Conservation (phyloP, 768 basidiomycete species). For the Pisolithus microcarpus region DNA sequence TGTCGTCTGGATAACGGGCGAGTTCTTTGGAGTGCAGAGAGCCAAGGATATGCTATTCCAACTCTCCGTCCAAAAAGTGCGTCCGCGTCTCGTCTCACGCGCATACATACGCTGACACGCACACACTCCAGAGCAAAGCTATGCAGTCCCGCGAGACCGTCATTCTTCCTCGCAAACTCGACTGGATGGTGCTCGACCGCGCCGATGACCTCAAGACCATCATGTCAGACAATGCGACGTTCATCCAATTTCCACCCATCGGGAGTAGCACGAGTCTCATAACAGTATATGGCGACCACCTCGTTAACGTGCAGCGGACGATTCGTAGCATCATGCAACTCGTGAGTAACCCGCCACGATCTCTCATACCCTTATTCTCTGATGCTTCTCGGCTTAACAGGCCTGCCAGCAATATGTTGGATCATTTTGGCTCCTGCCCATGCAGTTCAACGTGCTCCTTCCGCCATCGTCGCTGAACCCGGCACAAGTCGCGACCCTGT, state of each 20-base stretch:
- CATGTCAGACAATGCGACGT: slow-evolving; percentile 96
- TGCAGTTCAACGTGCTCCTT: slow-evolving; percentile 87
- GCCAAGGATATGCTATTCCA: slow-evolving; percentile 94
- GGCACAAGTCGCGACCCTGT: slow-evolving; percentile 72
- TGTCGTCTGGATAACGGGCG: slow-evolving; percentile 93
- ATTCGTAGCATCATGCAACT: slow-evolving; percentile 92
- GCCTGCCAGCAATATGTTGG: slow-evolving; percentile 93
- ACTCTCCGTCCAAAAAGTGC: slow-evolving; percentile 78
- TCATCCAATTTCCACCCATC: slow-evolving; percentile 87
- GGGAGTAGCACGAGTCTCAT: slow-evolving; percentile 91
- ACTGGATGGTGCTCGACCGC: slow-evolving; percentile 98
- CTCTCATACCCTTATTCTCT: background rate
- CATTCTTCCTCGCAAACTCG: slow-evolving; percentile 91
- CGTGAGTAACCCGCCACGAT: slow-evolving; percentile 41
- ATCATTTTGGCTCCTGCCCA: slow-evolving; percentile 94
- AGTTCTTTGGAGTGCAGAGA: slow-evolving; percentile 92
- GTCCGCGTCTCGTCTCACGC: background rate
- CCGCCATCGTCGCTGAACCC: slow-evolving; percentile 77
- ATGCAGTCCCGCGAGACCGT: slow-evolving; percentile 91
- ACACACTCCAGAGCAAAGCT: slow-evolving; percentile 59
- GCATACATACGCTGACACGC: slow-evolving; percentile 1
- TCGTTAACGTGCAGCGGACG: slow-evolving; percentile 90
- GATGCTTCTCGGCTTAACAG: slow-evolving; percentile 34
- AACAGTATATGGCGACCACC: slow-evolving; percentile 88
- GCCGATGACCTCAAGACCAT: slow-evolving; percentile 84